Evolutionary conservation across 768 basidiomycete species (phyloP).

Genomic region (Gloeopeniophorella convolvens): DNA sequence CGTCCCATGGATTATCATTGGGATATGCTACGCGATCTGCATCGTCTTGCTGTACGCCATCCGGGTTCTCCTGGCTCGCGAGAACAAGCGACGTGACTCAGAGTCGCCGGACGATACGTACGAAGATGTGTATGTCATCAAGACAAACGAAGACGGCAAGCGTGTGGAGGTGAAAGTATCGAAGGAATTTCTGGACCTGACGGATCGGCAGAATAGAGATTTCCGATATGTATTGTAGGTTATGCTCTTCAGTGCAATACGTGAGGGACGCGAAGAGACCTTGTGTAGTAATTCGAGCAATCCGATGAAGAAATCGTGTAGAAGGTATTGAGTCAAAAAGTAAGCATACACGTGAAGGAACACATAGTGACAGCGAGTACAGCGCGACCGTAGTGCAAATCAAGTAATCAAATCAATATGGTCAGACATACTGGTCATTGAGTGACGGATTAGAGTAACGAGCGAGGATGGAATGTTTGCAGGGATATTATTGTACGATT

Average conservation of each 20-base stretch:
- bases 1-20: conserved; percentile 74
- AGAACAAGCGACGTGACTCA: conserved; percentile 59
- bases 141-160: conserved; percentile 43
- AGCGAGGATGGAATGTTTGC: neutral
- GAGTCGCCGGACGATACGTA: conserved; percentile 49
- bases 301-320: neutral
- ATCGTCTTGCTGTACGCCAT: conserved; percentile 44
- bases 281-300: no score
- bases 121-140: conserved; percentile 58
- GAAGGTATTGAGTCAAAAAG: neutral
- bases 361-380: conserved; percentile 1
- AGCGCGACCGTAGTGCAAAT: neutral
- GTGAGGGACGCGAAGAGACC: no score
- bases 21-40: conserved; percentile 51
- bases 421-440: neutral
- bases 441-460: neutral
- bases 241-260: no score
- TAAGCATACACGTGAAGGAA: conserved; percentile 5
- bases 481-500: neutral
- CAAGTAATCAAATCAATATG: neutral
- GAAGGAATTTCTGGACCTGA: conserved; percentile 43
- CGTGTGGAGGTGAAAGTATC: conserved; percentile 51
- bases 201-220: no score
- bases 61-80: conserved; percentile 44
- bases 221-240: no score